Base-by-base conservation (phyloP, 148 eudicot species). In the Camellia sinensis region DNA sequence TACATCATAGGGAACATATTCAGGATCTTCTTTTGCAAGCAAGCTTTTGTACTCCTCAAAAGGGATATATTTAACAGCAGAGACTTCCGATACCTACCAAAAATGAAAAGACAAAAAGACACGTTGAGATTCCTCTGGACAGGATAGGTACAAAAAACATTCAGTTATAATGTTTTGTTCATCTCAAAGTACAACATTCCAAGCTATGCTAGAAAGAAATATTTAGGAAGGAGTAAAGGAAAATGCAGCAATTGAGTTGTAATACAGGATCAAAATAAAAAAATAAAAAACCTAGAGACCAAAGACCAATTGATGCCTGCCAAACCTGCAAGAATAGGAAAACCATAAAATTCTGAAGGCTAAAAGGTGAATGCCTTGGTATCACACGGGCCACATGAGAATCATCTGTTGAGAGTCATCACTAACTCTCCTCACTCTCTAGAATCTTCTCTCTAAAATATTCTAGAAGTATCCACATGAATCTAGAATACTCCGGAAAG, bases 21-120 rank as follows among this genome's bases (percentile, higher is more conserved):
- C 87, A 83, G 97, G 92, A 85, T 95, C 93, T 86, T 88, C 90
- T 73, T 90, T 88, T 6, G 76, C 85, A 82, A 95, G 89, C 80
- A 89, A 81, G 82, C 81, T 84, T 79, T 80, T 90, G 81, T 95
- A 95, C 73, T 92, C 93, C 82, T 90, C 97, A 56, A 84, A 67
- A 29, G 89, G 86, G 62, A 95, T 83, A 84, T 95, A 95, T 86
- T 91, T 95, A 40, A 93, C 97, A 85, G 93, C 97, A 83, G 99
- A 92, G 50, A 95, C 99, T 90, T 95, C 99, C 61, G 97, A 89
- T 80, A 92, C 97, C 99, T 95, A 80, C 71, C 73, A 82, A 73
- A 80, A 85, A 59, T 60, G 2, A 63, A 73, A 52, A 60, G 63
- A 9, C 29, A 4, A 43, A 22, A 48, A 4, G 1, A 64, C 5